Evolutionary conservation across 192 early-diverging fungal genomes (phyloP).

Genomic region (Mortierella alpina): DNA sequence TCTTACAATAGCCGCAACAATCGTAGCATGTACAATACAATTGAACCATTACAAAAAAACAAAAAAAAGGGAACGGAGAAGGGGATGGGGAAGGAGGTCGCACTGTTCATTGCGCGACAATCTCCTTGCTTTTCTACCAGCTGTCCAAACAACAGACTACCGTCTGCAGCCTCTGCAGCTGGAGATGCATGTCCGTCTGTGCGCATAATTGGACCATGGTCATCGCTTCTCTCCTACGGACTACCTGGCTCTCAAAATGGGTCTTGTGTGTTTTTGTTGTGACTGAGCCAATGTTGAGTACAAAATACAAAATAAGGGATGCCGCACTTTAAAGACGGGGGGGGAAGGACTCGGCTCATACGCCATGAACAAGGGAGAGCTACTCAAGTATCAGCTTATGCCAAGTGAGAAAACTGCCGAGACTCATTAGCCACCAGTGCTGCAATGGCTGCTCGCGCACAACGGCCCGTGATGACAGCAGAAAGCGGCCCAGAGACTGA

Average conservation of each 20-base stretch:
- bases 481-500: too few species aligned
- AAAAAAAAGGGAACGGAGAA: constrained; percentile 18
- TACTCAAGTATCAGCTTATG: background rate
- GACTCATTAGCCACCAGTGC: too few species aligned
- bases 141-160: background rate
- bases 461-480: too few species aligned
- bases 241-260: constrained; percentile 14
- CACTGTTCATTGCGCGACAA: background rate
- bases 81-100: constrained; percentile 27
- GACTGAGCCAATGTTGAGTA: background rate
- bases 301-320: constrained; percentile 3
- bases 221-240: constrained; percentile 1
- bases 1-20: too few species aligned
- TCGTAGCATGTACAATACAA: too few species aligned
- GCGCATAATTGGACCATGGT: background rate
- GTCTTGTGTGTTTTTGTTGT: background rate
- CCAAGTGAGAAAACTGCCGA: too few species aligned
- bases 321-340: constrained; percentile 5
- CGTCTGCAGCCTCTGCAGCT: background rate
- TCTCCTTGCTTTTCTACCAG: constrained; percentile 25
- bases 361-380: background rate
- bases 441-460: too few species aligned
- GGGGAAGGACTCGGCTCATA: background rate
- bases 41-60: background rate
- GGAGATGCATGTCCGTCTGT: constrained; percentile 1